Evolutionary conservation across 768 basidiomycete genomes (phyloP), one percentile per base, ranked within the genome.

Genomic region (Sarcodon sp.): DNA sequence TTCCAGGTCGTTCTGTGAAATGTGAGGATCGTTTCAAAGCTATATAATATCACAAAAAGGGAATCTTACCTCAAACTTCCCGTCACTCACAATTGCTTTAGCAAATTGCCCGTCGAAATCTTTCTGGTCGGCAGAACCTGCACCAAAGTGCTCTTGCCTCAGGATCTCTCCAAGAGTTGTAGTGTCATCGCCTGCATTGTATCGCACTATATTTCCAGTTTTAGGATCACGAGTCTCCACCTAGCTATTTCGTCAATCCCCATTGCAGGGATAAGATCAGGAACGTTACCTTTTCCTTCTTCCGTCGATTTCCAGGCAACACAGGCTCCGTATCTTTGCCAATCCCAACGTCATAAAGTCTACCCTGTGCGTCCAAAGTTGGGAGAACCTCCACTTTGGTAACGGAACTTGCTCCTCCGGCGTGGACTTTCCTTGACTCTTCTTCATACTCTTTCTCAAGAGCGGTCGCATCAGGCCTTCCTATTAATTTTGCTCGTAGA

Each of bases 61-160:
- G 15, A 21, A 4, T 47, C 72, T 41, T 54, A 88, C 90, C 69
- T 88, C 66, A 59, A 91, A 99, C 56, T 85, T 86, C 4, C 81
- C 81, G 61, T 98, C 94, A 3, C 80, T 75, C 69, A 88, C 82
- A 43, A 99, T 87, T 3, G 87, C 84, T 36, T 73, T 70, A 1
- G 94, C 94, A 58, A 94, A 83, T 61, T 93, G 85, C 18, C 79
- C 79, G 63, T 99, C 92, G 53, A 96, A 66, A 54, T 90, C 73
- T 69, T 94, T 94, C 66, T 94, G 90, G 62, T 94, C 92, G 1
- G 81, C 73, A 59, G 86, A 77, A 16, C 96, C 93, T 36, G 83
- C 92, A 35, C 83, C 78, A 60, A 97, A 92, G 31, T 78, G 75
- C 61, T 99, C 96, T 60, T 96, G 91, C 33, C 96, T 76, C 41